These are phyloP conservation scores for Zygosaccharomyces lentus DNA, from an alignment of 805 yeast genomes.

Conservation along the genomic window DNA sequence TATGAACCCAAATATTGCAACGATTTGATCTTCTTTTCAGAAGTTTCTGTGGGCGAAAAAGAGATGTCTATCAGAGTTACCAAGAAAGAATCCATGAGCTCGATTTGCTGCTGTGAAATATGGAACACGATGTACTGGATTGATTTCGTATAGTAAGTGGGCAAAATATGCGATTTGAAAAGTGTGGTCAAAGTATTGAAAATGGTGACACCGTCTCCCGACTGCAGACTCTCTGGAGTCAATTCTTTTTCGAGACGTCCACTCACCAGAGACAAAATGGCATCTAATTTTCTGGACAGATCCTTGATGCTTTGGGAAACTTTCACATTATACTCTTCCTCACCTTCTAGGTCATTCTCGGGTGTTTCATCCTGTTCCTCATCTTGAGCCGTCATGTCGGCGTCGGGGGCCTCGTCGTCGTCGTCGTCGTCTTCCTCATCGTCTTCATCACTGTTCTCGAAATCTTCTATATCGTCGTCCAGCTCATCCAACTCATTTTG, in stretches of 20 bases:
- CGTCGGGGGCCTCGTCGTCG: constrained; percentile 28
- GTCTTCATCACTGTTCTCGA: constrained; percentile 42
- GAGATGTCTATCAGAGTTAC: constrained; percentile 80
- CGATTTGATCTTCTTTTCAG: constrained; percentile 78
- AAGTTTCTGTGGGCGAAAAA: constrained; percentile 60
- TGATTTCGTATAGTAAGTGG: constrained; percentile 87
- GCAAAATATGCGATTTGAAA: constrained; percentile 77
- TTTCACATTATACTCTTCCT: constrained; percentile 46
- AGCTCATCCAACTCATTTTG: constrained; percentile 83
- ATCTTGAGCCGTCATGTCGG: constrained; percentile 37
- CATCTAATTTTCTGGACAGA: constrained; percentile 67
- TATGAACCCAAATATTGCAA: constrained; percentile 89
- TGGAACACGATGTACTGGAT: constrained; percentile 82
- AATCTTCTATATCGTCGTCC: constrained; percentile 68
- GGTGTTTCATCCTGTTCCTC: constrained; percentile 34
- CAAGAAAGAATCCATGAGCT: constrained; percentile 77
- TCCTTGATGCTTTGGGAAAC: constrained; percentile 46
- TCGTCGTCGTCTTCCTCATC: constrained; percentile 34
- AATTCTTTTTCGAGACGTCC: constrained; percentile 46
- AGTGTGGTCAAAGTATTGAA: constrained; percentile 71
- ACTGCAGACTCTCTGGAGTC: constrained; percentile 46
- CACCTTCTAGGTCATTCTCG: constrained; percentile 35
- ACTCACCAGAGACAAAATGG: constrained; percentile 56
- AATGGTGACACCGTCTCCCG: constrained; percentile 61
- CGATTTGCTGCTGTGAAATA: constrained; percentile 74